Evolutionary conservation across 441 rosid genomes (phyloP).

Genomic region (Populus hybrid): DNA sequence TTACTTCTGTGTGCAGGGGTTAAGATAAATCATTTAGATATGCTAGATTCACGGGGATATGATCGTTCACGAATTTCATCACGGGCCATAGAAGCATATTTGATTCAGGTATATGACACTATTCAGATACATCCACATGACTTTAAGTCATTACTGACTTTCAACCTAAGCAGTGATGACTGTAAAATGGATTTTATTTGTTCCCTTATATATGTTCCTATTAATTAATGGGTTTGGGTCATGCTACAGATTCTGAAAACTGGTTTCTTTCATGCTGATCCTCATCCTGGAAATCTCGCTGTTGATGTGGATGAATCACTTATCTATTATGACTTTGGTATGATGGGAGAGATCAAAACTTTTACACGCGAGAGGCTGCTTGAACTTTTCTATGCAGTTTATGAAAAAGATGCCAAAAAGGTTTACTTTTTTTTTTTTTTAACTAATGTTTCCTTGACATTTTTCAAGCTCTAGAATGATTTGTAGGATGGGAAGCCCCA

Average conservation of each 20-base stretch:
- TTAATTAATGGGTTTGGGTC: neutral
- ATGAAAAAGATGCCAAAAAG: constrained; percentile 95
- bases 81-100: constrained; percentile 85
- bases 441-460: constrained; percentile 1
- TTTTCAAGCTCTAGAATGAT: constrained; percentile 6
- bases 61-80: constrained; percentile 78
- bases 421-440: constrained; percentile 24
- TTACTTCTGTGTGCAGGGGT: constrained; percentile 48
- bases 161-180: neutral
- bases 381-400: constrained; percentile 82
- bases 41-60: constrained; percentile 59
- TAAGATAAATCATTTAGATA: constrained; percentile 62
- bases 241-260: constrained; percentile 71
- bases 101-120: constrained; percentile 68
- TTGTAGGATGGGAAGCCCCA: neutral
- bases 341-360: constrained; percentile 98
- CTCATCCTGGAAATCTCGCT: constrained; percentile 97
- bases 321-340: constrained; percentile 92
- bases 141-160: neutral
- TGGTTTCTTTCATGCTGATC: constrained; percentile 98
- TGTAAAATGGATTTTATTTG: neutral
- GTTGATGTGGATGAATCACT: constrained; percentile 72
- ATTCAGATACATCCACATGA: neutral
- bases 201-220: neutral
- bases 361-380: constrained; percentile 83